Evolutionary conservation across 345 rosid species (phyloP).

Genomic region (Salix koriyanagi): DNA sequence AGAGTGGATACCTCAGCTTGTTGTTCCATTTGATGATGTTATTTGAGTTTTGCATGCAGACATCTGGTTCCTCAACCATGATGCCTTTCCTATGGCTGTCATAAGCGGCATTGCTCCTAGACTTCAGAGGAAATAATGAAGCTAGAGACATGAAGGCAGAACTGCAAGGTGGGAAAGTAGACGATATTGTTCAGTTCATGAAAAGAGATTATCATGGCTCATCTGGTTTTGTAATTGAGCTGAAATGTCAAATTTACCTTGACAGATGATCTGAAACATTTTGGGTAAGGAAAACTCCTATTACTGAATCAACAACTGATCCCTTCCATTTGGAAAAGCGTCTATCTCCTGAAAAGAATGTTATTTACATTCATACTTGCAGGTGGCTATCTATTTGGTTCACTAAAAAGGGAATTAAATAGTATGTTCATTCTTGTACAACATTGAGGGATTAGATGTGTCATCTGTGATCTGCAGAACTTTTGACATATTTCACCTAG

Average conservation of each 20-base stretch:
- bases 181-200: conserved; percentile 13
- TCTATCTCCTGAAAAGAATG: conserved; percentile 68
- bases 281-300: conserved; percentile 94
- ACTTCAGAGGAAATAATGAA: conserved; percentile 64
- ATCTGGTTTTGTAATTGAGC: conserved; percentile 1
- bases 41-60: conserved; percentile 31
- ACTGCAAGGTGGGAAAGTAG: conserved; percentile 44
- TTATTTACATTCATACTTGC: background rate
- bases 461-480: background rate
- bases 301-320: conserved; percentile 92
- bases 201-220: conserved; percentile 3
- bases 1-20: conserved; percentile 27
- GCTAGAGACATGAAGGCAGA: conserved; percentile 93
- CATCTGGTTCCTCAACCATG: conserved; percentile 59
- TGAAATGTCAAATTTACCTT: conserved; percentile 46
- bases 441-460: background rate
- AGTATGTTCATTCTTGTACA: background rate
- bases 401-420: background rate
- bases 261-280: conserved; percentile 96
- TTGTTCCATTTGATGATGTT: conserved; percentile 41
- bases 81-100: conserved; percentile 25
- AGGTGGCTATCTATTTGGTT: conserved; percentile 7
- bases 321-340: conserved; percentile 99
- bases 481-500: background rate
- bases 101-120: conserved; percentile 26